phyloP scores from a whole-genome alignment of 2,329 filamentous ascomycete species.

The Paracorniculantispora psalliotae region DNA sequence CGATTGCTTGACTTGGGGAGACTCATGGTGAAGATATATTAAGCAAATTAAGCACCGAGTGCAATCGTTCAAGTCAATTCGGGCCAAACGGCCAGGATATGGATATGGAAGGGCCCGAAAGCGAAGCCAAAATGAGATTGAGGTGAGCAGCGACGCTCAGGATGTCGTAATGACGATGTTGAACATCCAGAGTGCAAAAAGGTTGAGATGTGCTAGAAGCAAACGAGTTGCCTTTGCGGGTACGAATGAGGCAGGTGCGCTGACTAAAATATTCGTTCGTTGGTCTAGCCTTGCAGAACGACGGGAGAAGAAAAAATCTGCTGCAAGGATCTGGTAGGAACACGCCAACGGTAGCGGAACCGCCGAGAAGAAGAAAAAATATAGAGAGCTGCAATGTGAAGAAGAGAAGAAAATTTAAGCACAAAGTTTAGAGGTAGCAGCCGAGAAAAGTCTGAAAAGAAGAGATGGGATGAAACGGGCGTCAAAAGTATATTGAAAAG shows the following conservation, averaged over 20 bases:
- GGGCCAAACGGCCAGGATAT: not conserved
- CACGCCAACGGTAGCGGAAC: not conserved
- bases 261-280: not conserved
- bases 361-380: no score
- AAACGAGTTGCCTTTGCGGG: not conserved
- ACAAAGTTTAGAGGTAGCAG: not conserved
- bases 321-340: not conserved
- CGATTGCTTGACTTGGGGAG: constrained; percentile 13
- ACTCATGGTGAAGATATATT: not conserved
- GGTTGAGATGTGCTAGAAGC: not conserved
- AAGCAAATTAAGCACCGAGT: not conserved
- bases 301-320: not conserved
- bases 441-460: not conserved
- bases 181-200: not conserved
- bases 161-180: not conserved
- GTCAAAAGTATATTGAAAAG: not conserved
- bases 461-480: not conserved
- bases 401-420: not conserved
- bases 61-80: not conserved
- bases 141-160: not conserved
- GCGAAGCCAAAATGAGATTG: not conserved
- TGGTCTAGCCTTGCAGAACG: not conserved
- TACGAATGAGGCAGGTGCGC: not conserved
- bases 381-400: not conserved
- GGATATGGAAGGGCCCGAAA: not conserved